Evolutionary conservation across 2,329 filamentous ascomycete genomes (phyloP).

Genomic region (Emericellopsis atlantica): DNA sequence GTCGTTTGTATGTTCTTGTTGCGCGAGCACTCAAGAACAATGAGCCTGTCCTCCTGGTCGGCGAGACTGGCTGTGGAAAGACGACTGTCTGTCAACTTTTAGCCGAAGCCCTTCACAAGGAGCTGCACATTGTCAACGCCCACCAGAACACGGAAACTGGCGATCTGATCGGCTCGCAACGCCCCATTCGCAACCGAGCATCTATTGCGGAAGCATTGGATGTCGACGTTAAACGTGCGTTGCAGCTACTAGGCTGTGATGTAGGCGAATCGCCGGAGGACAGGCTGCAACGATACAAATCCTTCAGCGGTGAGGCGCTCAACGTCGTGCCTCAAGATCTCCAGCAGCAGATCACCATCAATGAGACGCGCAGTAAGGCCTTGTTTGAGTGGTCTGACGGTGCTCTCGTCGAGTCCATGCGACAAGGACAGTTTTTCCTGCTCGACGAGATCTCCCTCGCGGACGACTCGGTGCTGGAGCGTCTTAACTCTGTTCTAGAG

Average conservation of each 20-base stretch:
- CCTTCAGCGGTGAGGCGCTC: slow-evolving; percentile 30
- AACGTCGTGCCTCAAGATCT: slow-evolving; percentile 35
- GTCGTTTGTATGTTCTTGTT: slow-evolving; percentile 81
- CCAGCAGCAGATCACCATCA: slow-evolving; percentile 29
- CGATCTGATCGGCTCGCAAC: slow-evolving; percentile 89
- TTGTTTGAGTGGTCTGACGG: slow-evolving; percentile 96
- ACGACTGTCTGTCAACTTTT: slow-evolving; percentile 92
- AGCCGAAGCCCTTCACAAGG: slow-evolving; percentile 63
- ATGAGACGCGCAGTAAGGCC: slow-evolving; percentile 57
- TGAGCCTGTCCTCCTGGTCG: slow-evolving; percentile 87
- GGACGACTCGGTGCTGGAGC: slow-evolving; percentile 91
- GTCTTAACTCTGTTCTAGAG: slow-evolving; percentile 92
- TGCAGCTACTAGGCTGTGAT: slow-evolving; percentile 27
- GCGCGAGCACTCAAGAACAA: slow-evolving; percentile 75
- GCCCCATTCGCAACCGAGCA: slow-evolving; percentile 77
- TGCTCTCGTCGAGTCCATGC: slow-evolving; percentile 89
- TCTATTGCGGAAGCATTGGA: slow-evolving; percentile 55
- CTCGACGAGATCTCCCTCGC: slow-evolving; percentile 96
- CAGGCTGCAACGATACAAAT: slow-evolving; percentile 44
- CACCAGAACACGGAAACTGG: slow-evolving; percentile 98
- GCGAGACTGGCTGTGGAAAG: slow-evolving; percentile 95
- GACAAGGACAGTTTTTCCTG: slow-evolving; percentile 76
- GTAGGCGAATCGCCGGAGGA: slow-evolving; percentile 33
- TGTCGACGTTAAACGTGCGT: slow-evolving; percentile 40
- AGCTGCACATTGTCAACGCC: slow-evolving; percentile 85